Base-by-base conservation (phyloP, 2,329 filamentous ascomycete genomes). In the Calonectria multiphialidica region DNA sequence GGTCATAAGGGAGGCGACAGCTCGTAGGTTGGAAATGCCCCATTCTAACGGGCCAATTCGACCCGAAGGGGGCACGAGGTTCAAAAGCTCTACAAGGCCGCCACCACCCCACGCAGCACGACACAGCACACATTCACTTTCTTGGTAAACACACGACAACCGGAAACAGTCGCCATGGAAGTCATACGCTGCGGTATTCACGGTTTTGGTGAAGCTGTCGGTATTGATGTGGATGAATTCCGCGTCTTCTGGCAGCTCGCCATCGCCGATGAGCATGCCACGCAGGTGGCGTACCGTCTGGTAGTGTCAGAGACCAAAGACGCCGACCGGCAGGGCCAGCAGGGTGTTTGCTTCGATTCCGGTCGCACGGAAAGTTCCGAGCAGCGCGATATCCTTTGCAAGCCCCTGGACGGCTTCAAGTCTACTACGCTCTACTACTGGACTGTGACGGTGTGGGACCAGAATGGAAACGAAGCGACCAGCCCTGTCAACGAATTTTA, bases 161-260 rank as follows among this genome's bases (percentile, higher is more conserved):
- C 18, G 35, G 13, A 25, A 33, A 13, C 16, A 57, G 9, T 42
- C 57, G 63, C 53, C 23, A 81, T 83, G 75, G 73, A 79, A 59
- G 73, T 85, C 23, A 74, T 73, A 23, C 74, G 75, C 18, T 84
- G 82, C 67, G 83, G 83, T 25, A 84, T 85, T 21, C 83, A 85
- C 64, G 82, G 80, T 64, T 86, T 83, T 64, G 79, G 82, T 47
- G 83, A 85, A 74, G 78, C 80, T 2, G 72, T 84, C 9, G 83
- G 84, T 5, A 83, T 85, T 66, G 84, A 85, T 66, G 77, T 80
- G 5, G 82, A 85, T 53, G 78, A 82, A 50, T 75, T 85, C 15
- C 80, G 81, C 35, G 79, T 85, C 66, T 83, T 77, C 66, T 85
- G 82, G 83, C 76, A 76, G 7, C 73, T 84, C 1, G 64, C 80